These are phyloP conservation scores for Venturia asperata DNA, from an alignment of 2,329 filamentous ascomycete genomes.

Conservation along the genomic window DNA sequence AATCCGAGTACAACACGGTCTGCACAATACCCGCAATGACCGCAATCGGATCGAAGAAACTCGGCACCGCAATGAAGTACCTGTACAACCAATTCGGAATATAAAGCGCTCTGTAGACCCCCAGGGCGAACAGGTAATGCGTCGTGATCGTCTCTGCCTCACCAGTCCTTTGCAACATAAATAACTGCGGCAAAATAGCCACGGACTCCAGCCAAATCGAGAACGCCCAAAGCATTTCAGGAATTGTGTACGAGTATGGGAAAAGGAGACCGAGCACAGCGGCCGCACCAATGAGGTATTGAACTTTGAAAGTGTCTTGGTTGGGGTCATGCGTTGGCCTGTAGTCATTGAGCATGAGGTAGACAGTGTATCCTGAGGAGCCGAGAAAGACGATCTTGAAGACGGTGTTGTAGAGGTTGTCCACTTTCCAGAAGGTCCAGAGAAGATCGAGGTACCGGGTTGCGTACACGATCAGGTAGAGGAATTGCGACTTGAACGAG, in stretches of 20 bases:
- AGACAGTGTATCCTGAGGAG: conserved; percentile 87
- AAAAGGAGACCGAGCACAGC: conserved; percentile 72
- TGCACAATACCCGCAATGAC: conserved; percentile 85
- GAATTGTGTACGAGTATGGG: conserved; percentile 73
- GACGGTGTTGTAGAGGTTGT: conserved; percentile 72
- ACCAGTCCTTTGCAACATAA: conserved; percentile 95
- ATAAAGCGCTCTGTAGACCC: conserved; percentile 85
- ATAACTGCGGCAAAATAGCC: conserved; percentile 92
- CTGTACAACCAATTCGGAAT: conserved; percentile 98
- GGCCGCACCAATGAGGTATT: conserved; percentile 82
- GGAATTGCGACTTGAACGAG: conserved; percentile 95
- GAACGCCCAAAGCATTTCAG: conserved; percentile 91
- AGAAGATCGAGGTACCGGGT: conserved; percentile 91
- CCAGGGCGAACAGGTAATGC: conserved; percentile 92
- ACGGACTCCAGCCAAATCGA: conserved; percentile 97
- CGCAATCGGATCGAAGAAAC: conserved; percentile 76
- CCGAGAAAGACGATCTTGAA: conserved; percentile 96
- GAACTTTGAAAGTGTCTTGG: conserved; percentile 92
- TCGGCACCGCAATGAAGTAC: conserved; percentile 63
- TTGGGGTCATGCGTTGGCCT: conserved; percentile 96
- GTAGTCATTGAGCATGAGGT: conserved; percentile 96
- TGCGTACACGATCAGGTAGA: conserved; percentile 90
- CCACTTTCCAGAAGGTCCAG: conserved; percentile 67
- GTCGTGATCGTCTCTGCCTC: conserved; percentile 99
- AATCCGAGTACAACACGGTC: conserved; percentile 94